A percentile compares a stretch with the other conserved stretches of the same genome.
These are phyloP conservation scores for Fusarium abutilonis DNA, from an alignment of 2,329 filamentous ascomycete species.

Conservation along the genomic window DNA sequence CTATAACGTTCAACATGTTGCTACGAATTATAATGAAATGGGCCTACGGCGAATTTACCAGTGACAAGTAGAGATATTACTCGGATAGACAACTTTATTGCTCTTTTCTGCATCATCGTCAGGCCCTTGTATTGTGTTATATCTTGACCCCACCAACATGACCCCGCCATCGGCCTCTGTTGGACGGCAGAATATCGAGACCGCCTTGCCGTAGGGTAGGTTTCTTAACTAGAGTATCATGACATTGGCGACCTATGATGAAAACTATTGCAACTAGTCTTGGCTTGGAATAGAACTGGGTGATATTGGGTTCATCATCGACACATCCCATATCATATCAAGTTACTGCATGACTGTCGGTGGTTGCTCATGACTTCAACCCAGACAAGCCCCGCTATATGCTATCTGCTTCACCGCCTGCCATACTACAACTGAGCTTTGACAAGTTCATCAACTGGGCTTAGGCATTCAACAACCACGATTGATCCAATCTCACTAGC, in stretches of 20 bases:
- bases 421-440: not conserved
- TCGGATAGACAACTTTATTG: not conserved
- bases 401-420: slow-evolving; percentile 19
- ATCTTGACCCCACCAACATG: slow-evolving; percentile 33
- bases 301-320: not conserved
- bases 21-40: slow-evolving; percentile 9
- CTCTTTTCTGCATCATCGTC: not conserved
- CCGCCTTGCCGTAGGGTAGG: slow-evolving; percentile 18
- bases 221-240: slow-evolving; percentile 3
- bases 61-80: not conserved
- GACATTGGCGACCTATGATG: slow-evolving; percentile 18
- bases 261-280: not conserved
- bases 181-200: slow-evolving; percentile 42
- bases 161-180: slow-evolving; percentile 38
- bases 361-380: not conserved
- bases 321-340: not conserved
- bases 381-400: not conserved
- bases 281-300: not conserved
- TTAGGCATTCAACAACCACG: too few relatives aligned
- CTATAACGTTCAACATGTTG: slow-evolving; percentile 5
- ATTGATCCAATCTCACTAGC: not conserved
- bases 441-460: not conserved
- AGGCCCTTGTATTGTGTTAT: not conserved
- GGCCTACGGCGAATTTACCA: not conserved
- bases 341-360: not conserved